These are phyloP conservation scores for Murraya paniculata DNA, from an alignment of 345 rosid genomes.

Conservation along the genomic window DNA sequence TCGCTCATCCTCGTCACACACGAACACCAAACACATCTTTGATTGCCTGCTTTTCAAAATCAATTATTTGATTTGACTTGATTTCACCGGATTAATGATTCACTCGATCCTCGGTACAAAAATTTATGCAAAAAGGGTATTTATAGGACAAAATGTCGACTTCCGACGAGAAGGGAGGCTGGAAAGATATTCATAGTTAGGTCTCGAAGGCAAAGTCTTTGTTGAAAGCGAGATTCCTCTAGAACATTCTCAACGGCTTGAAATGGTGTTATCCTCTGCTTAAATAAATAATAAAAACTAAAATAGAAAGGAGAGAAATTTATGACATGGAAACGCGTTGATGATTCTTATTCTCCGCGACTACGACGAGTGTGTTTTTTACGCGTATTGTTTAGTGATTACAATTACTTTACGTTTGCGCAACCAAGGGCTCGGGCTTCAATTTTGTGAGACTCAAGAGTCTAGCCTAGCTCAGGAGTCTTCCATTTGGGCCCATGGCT, in stretches of 20 bases:
- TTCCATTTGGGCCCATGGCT: too few species aligned
- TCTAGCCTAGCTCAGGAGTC: too few species aligned
- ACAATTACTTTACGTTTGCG: too few species aligned
- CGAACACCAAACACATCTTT: slow-evolving; percentile 84
- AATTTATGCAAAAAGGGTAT: not conserved
- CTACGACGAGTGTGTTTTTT: not conserved
- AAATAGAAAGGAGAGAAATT: too few species aligned
- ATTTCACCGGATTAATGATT: not conserved
- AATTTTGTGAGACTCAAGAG: too few species aligned
- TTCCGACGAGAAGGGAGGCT: not conserved
- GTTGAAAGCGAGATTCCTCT: not conserved
- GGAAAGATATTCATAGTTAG: not conserved
- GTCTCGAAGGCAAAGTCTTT: not conserved
- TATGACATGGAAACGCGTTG: not conserved
- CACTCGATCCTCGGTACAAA: not conserved
- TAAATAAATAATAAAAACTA: not conserved
- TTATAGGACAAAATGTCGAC: not conserved
- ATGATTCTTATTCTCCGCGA: not conserved
- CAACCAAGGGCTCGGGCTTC: too few species aligned
- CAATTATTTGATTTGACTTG: too few species aligned
- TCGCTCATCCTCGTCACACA: slow-evolving; percentile 84
- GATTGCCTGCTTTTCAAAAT: not conserved
- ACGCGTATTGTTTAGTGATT: not conserved
- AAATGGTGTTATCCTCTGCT: not conserved
- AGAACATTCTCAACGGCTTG: not conserved